Evolutionary conservation across 129 eudicot genomes (phyloP), one percentile per base, ranked within the genome.

Genomic region (Artemisia annua): DNA sequence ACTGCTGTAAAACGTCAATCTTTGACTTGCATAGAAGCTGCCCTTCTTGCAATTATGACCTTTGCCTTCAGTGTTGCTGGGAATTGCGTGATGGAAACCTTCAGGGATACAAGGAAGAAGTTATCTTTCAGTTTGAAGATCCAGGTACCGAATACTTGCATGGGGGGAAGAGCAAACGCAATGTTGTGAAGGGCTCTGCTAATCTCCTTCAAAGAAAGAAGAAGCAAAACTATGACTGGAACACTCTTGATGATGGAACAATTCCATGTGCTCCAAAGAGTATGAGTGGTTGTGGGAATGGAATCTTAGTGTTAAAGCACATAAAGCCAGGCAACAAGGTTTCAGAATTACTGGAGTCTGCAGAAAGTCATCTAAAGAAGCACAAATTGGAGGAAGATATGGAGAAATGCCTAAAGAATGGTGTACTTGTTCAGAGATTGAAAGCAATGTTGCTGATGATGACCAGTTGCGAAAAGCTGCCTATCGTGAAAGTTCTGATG

Each of bases 1-100:
- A 91, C 83, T 78, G 87, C 85, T 90, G 97, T 69, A 79, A 79
- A 73, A 90, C 97, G 2, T 85, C 91, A 11, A 91, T 87, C 58
- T 76, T 61, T 63, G 95, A 91, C 80, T 80, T 81, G 79, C 89
- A 83, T 69, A 78, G 97, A 67, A 85, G 81, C 81, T 91, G 95
- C 65, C 81, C 86, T 16, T 22, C 9, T 19, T 88, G 95, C 75
- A 67, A 79, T 15, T 91, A 85, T 82, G 95, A 91, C 46, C 78
- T 87, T 24, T 91, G 97, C 74, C 89, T 91, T 75, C 72, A 81
- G 61, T 91, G 97, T 77, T 88, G 96, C 58, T 77, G 69, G 61
- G 97, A 91, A 80, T 48, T 88, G 60, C 88, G 97, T 48, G 78
- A 85, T 75, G 93, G 89, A 18, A 54, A 56, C 64, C 66, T 74